Evolutionary conservation across 371 early-diverging fungal species (phyloP).

Genomic region (Mucor irregularis): DNA sequence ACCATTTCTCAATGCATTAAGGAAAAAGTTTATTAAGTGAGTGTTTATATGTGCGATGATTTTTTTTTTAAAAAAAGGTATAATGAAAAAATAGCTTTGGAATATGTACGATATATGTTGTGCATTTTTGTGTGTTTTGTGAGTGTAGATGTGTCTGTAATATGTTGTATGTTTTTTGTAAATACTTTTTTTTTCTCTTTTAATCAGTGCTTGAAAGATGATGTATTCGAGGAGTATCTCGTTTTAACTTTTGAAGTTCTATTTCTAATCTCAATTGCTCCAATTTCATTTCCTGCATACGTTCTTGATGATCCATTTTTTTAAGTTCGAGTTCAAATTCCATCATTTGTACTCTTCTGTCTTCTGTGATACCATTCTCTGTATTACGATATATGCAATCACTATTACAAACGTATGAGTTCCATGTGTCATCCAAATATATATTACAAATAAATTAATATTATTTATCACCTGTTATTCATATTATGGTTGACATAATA

Average conservation of each 20-base stretch:
- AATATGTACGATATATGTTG: no score
- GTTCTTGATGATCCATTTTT: conserved; percentile 41
- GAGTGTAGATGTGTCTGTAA: no score
- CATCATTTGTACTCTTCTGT: conserved; percentile 18
- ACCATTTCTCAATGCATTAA: no score
- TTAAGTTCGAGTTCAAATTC: conserved; percentile 29
- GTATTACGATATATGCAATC: neutral
- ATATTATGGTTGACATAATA: neutral
- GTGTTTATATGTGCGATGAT: neutral
- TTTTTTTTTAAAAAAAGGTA: neutral
- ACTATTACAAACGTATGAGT: neutral
- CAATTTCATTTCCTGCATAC: conserved; percentile 42
- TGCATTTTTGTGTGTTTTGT: no score
- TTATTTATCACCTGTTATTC: neutral
- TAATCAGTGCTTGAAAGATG: no score
- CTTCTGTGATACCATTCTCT: conserved; percentile 7
- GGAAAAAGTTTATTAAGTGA: no score
- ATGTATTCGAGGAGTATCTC: neutral
- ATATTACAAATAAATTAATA: no score
- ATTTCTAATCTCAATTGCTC: conserved; percentile 41
- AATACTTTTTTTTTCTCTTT: no score
- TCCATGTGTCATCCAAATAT: no score
- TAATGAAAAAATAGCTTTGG: neutral
- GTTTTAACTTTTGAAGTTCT: conserved; percentile 32
- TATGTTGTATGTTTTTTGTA: no score